phyloP scores from a whole-genome alignment of 2,329 filamentous ascomycete genomes.

The Hansfordia pulvinata region DNA sequence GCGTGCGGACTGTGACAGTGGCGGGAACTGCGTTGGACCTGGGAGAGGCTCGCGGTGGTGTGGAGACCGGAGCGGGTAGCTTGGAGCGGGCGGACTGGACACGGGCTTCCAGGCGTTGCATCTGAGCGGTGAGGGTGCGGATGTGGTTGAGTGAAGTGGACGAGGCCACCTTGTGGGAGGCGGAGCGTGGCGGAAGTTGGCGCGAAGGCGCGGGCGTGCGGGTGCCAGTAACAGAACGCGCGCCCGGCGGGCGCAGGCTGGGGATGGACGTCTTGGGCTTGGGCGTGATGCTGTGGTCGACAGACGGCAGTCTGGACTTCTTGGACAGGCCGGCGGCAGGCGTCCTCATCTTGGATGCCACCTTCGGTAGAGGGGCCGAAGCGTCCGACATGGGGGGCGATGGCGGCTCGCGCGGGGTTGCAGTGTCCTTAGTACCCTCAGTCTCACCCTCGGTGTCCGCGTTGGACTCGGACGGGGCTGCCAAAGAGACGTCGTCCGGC shows the following conservation, averaged over 20 bases:
- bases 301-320: slow-evolving; percentile 40
- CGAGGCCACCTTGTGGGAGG: slow-evolving; percentile 35
- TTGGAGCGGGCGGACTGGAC: slow-evolving; percentile 88
- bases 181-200: slow-evolving; percentile 26
- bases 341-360: slow-evolving; percentile 27
- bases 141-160: slow-evolving; percentile 80
- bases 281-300: slow-evolving; percentile 38
- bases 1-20: slow-evolving; percentile 51
- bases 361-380: slow-evolving; percentile 45
- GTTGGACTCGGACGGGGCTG: slow-evolving; percentile 23
- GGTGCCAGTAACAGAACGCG: slow-evolving; percentile 31
- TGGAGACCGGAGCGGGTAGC: slow-evolving; percentile 66
- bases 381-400: slow-evolving; percentile 89
- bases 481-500: slow-evolving; percentile 54
- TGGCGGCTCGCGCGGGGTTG: slow-evolving; percentile 67
- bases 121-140: slow-evolving; percentile 84
- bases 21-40: slow-evolving; percentile 39
- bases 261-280: slow-evolving; percentile 28
- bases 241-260: slow-evolving; percentile 22
- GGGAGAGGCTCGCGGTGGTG: slow-evolving; percentile 71
- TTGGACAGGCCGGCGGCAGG: slow-evolving; percentile 19
- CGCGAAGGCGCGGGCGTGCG: slow-evolving; percentile 33
- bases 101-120: slow-evolving; percentile 89
- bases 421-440: slow-evolving; percentile 43
- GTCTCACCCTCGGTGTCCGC: too few relatives aligned